Evolutionary conservation across 1,284 basidiomycete species (phyloP).

Genomic region (Veloporphyrellus conicus): DNA sequence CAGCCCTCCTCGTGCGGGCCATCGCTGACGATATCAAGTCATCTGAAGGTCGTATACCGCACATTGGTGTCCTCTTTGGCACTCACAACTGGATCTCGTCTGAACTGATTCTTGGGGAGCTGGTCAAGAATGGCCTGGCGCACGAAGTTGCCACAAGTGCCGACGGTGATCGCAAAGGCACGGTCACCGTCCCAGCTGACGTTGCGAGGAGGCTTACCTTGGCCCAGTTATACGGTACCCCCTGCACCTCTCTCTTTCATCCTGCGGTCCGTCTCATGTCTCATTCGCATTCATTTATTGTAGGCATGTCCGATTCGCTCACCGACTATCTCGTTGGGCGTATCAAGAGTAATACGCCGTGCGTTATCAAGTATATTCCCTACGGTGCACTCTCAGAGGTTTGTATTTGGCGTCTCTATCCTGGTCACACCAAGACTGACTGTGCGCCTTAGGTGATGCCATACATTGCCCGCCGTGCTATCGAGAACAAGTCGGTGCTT

Average conservation of each 20-base stretch:
- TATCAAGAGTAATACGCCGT: slow-evolving; percentile 56
- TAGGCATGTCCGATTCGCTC: slow-evolving; percentile 81
- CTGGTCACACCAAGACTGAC: not conserved
- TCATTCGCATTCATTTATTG: no score
- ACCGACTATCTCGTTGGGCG: slow-evolving; percentile 64
- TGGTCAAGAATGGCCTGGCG: slow-evolving; percentile 60
- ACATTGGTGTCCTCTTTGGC: slow-evolving; percentile 75
- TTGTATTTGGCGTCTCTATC: not conserved
- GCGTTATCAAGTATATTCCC: slow-evolving; percentile 82
- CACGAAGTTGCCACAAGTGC: slow-evolving; percentile 11
- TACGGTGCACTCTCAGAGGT: slow-evolving; percentile 79
- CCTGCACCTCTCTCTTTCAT: slow-evolving; percentile 5
- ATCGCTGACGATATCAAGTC: slow-evolving; percentile 36
- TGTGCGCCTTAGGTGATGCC: slow-evolving; percentile 53
- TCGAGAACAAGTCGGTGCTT: slow-evolving; percentile 69
- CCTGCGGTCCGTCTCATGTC: not conserved
- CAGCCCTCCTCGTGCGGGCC: slow-evolving; percentile 56
- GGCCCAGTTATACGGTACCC: slow-evolving; percentile 79
- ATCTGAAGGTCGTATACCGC: slow-evolving; percentile 29
- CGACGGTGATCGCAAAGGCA: slow-evolving; percentile 29
- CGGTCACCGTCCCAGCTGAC: slow-evolving; percentile 44
- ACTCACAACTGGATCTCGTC: slow-evolving; percentile 80
- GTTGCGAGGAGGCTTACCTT: slow-evolving; percentile 68
- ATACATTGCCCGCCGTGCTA: slow-evolving; percentile 68
- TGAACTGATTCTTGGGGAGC: slow-evolving; percentile 55